Percentiles rank a stretch among this genome's conserved stretches.
Conservation (phyloP, 805 yeast species). For the Clavispora phyllophila region DNA sequence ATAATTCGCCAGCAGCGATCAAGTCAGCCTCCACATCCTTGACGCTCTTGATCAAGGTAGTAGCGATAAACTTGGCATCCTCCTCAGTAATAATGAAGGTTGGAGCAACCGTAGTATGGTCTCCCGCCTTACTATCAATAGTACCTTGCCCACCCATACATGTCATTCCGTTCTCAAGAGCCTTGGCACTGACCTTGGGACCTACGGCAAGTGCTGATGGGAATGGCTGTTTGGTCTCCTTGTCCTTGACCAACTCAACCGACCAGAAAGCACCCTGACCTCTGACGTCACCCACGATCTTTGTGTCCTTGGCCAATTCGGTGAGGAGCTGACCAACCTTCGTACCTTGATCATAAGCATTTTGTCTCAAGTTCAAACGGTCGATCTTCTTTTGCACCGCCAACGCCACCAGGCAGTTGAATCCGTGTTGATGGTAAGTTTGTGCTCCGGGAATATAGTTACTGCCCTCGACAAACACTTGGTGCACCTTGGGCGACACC, state of each 20-base stretch:
- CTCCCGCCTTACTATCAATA: slow-evolving; percentile 36
- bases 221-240: slow-evolving; percentile 46
- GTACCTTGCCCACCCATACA: slow-evolving; percentile 46
- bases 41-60: slow-evolving; percentile 35
- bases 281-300: slow-evolving; percentile 51
- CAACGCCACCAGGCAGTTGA: slow-evolving; percentile 14
- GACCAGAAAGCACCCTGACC: slow-evolving; percentile 62
- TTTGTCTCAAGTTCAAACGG: slow-evolving; percentile 10
- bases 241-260: slow-evolving; percentile 52
- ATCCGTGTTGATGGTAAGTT: slow-evolving; percentile 15
- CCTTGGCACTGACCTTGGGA: slow-evolving; percentile 26
- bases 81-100: slow-evolving; percentile 39
- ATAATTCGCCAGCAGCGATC: slow-evolving; percentile 8
- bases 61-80: slow-evolving; percentile 38
- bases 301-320: slow-evolving; percentile 6
- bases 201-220: slow-evolving; percentile 33
- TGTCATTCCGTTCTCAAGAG: slow-evolving; percentile 42
- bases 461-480: slow-evolving; percentile 10
- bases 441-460: slow-evolving; percentile 12
- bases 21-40: slow-evolving; percentile 30
- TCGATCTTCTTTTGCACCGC: slow-evolving; percentile 14
- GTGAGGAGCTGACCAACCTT: slow-evolving; percentile 6
- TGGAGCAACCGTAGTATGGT: slow-evolving; percentile 46
- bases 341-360: slow-evolving; percentile 10
- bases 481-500: slow-evolving; percentile 13